Base-by-base conservation (phyloP, 495 filamentous ascomycete genomes). In the Bathelium albidoporum region DNA sequence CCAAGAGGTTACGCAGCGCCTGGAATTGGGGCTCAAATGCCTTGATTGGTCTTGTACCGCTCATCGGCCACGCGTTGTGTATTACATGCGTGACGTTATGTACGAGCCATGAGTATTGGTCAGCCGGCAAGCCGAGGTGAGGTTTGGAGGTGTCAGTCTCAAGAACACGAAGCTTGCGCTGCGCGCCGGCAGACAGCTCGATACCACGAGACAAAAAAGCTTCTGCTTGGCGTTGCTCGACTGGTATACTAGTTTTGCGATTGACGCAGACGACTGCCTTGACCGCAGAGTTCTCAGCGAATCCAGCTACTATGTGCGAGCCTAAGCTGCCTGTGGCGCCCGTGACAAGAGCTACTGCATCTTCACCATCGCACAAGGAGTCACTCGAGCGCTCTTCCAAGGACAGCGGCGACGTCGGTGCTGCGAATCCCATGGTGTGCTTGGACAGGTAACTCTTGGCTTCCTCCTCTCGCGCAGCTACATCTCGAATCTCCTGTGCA, bases 41-140 rank as follows among this genome's bases (percentile, higher is more conserved):
- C 14, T 29, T 5, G 11, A 55, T n/a, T 26, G 32, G 0, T 11
- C 49, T 26, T 29, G n/a, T 55, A 7, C 65, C 75, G 64, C 75
- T 80, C 81, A 85, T 84, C 0, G 79, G 80, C 49, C 49, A 55
- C 22, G 49, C 49, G 20, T 29, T 55, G 24, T 55, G 49, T 2
- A 55, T 20, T 3, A 55, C 11, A 28, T 55, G 49, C 7, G 22
- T 29, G 12, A 16, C 9, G 0, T 4, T 28, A 24, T 20, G 11
- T 0, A 20, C 49, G 22, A 55, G 49, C 9, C 9, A 9, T 20
- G 4, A 0, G 20, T 55, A 83, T 1, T 75, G 72, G 18, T 64
- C 36, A 0, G 36, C 16, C 0, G 20, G 1, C 1, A 55, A 16
- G 2, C 49, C 4, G 9, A 55, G 49, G 11, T 1, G 2, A 12